Conservation (phyloP, 2,329 filamentous ascomycete genomes). For the Arthrobotrys megalospora region DNA sequence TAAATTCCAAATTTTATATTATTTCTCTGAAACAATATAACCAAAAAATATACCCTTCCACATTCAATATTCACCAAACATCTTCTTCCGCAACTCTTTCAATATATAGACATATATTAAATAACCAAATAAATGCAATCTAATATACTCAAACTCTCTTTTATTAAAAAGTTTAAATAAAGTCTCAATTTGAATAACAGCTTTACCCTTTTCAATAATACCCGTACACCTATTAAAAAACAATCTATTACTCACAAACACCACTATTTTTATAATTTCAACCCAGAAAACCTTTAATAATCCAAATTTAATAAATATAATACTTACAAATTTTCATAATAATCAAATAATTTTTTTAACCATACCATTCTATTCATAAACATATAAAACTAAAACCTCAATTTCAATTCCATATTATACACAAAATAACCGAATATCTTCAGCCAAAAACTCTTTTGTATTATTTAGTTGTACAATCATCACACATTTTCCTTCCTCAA, state of each 20-base stretch:
- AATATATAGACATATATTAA: not conserved
- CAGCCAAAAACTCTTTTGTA: slow-evolving; percentile 5
- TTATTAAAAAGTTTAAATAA: too few relatives aligned
- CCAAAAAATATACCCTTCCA: slow-evolving; percentile 1
- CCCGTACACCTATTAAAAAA: not conserved
- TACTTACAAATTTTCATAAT: too few relatives aligned
- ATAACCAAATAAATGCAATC: slow-evolving; percentile 1
- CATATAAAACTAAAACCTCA: too few relatives aligned
- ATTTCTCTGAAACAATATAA: not conserved
- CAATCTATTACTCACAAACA: not conserved
- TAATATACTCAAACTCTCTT: slow-evolving; percentile 9
- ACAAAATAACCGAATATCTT: not conserved
- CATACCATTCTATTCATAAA: too few relatives aligned
- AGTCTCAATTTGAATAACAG: too few relatives aligned
- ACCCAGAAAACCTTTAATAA: too few relatives aligned
- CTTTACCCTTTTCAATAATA: too few relatives aligned
- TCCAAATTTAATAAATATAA: too few relatives aligned
- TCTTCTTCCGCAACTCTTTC: not conserved
- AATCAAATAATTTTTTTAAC: too few relatives aligned
- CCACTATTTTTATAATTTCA: not conserved
- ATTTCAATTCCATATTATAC: too few relatives aligned
- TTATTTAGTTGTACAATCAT: not conserved
- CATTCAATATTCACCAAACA: not conserved
- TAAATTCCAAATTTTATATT: not conserved
- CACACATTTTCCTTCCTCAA: too few relatives aligned